Base-by-base conservation (phyloP, 192 early-diverging fungal species). In the Cetraspora pellucida region DNA sequence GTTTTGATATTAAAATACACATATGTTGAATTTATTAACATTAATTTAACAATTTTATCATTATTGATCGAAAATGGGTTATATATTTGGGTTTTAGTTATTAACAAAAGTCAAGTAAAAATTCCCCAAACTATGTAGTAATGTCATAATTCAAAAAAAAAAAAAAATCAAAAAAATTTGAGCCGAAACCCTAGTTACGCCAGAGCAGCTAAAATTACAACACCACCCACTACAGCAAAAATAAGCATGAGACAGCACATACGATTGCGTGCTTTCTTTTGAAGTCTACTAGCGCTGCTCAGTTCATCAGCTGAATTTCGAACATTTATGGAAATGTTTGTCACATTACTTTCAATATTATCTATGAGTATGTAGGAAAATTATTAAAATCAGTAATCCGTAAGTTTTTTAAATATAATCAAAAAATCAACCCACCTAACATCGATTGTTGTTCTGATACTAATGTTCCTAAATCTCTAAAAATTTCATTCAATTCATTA, bases 401-500 rank as follows among this genome's bases (percentile, higher is more conserved):
- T n/a, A n/a, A n/a, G n/a, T n/a, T n/a, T n/a, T n/a, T n/a, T 50
- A 54, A 27, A 16, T 9, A 55, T 64, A 46, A 55, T 57, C 17
- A 23, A 19, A 14, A 30, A 60, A n/a, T 37, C 5, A 37, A 37
- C 86, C 71, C 86, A 95, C 94, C 90, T 11, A 99, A 83, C 77
- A 95, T 88, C 72, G 91, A 92, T 77, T 95, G 93, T 87, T 99
- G 97, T 80, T 99, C 97, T 30, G 95, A 93, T n/a, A 99, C 97
- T 75, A 99, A 88, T 5, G 95, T 96, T 0, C 95, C 95, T 55
- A 99, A 79, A 85, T 98, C 96, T 71, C 96, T 83, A 81, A 99
- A 99, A 74, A 99, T 95, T 81, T 98, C 96, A 81, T 98, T 99
- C 21, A 99, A 85, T 79, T 98, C 95, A 6, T 88, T 89, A 60